A percentile compares a stretch with the other conserved stretches of the same genome.
phyloP scores from a whole-genome alignment of 1,284 basidiomycete species.

The Tilletiaria anomala region DNA sequence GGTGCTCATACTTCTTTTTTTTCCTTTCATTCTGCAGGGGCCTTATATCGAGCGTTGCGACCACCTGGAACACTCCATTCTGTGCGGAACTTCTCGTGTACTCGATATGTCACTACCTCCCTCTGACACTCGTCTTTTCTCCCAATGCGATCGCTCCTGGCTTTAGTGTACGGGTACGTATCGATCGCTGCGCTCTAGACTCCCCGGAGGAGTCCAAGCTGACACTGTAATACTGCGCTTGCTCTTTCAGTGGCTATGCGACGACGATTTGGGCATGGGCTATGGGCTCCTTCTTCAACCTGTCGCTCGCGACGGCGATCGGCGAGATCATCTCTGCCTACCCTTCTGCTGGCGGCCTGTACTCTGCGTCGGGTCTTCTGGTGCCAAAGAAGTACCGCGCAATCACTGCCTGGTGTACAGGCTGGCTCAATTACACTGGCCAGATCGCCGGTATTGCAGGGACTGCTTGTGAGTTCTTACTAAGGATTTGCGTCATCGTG shows the following conservation, averaged over 20 bases:
- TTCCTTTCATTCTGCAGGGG: conserved; percentile 8
- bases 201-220: too few relatives aligned
- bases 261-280: conserved; percentile 36
- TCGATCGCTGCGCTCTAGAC: too few relatives aligned
- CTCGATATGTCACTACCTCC: too few relatives aligned
- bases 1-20: not conserved
- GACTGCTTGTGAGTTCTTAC: too few relatives aligned
- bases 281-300: conserved; percentile 34
- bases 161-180: too few relatives aligned
- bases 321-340: conserved; percentile 49
- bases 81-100: too few relatives aligned
- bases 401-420: conserved; percentile 55
- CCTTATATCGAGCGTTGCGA: conserved; percentile 35
- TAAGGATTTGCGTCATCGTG: too few relatives aligned
- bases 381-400: conserved; percentile 29
- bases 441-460: conserved; percentile 70
- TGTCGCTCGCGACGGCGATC: conserved; percentile 33
- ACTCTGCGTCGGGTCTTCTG: conserved; percentile 41
- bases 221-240: too few relatives aligned
- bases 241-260: conserved; percentile 26
- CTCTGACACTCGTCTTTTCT: too few relatives aligned
- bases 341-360: conserved; percentile 69
- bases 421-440: conserved; percentile 62
- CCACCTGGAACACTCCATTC: conserved; percentile 37
- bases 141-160: too few relatives aligned